Evolutionary conservation across 768 basidiomycete species (phyloP), one percentile per base, ranked within the genome.

Genomic region (Scleroderma citrinum): DNA sequence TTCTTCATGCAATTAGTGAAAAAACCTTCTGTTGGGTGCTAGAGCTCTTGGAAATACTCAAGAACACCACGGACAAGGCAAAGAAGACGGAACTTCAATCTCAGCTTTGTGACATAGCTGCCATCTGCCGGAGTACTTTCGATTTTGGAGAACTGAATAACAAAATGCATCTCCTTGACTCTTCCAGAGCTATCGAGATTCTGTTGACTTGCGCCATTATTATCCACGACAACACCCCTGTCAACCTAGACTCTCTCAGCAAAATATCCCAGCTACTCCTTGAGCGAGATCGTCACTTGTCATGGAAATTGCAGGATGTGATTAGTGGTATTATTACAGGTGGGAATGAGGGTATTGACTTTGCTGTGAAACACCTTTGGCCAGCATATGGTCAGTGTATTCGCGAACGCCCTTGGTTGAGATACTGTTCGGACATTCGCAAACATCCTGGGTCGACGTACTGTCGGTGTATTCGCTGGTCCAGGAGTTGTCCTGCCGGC

Each of bases 11-110:
- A 23, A 60, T 63, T 39, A 61, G 73, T 31, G 12, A 47, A 2
- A 56, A 60, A 3, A 52, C 64, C n/a, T 58, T 62, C 32, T 31
- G 54, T 20, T 74, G 72, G 72, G 60, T 68, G 52, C 46, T 50
- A 10, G 47, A 71, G 29, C 50, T 70, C 10, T 31, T 48, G 11
- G n/a, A 48, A 12, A 57, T 55, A 29, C 51, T 62, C n/a, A 50
- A 56, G 32, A 8, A 36, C 13, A 35, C 41, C 16, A n/a, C 8
- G 6, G 23, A 24, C 7, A 34, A 43, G 34, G 17, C 16, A n/a
- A 14, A 39, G 5, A 46, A 12, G 19, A 14, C n/a, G 12, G 21
- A 42, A 23, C 19, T 24, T 19, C 39, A 26, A 47, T 24, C 20
- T 7, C 50, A 38, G 1, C 12, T 51, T 40, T 31, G 47, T 26